Evolutionary conservation across 225 moss, liverwort and hornwort species (phyloP), one percentile per base, ranked within the genome.

Genomic region (Neckera pumila): DNA sequence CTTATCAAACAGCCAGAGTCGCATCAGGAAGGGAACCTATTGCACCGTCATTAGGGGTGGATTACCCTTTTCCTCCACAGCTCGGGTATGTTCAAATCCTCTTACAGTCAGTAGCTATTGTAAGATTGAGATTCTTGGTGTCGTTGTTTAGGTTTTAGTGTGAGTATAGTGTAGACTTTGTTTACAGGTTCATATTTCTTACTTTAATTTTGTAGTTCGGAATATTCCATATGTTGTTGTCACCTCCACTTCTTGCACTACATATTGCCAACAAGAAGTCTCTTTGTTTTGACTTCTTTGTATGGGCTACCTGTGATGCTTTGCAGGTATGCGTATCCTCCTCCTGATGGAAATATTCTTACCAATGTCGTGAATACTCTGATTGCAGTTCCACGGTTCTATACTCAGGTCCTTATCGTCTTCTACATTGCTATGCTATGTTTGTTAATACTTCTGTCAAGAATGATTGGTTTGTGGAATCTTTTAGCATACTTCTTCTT

Each of bases 261-360:
- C 60, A 12, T 83, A 25, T 51, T 66, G 66, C 18, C 18, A n/a
- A 71, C 71, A 45, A 30, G n/a, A 72, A 40, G 18, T 43, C 28
- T 65, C 65, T 42, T 76, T 45, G 28, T 76, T 86, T 58, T 89
- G 27, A 73, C 53, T 83, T 80, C 17, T 86, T 53, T 85, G 54
- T 78, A n/a, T 80, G 84, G 49, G 76, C 64, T 88, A 58, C 59
- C 81, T 75, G 70, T 91, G 86, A 59, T 87, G 83, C 42, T 79
- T 89, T 90, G 84, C 94, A 98, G 97, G 86, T 98, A 99, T 80
- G 96, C 96, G 38, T 99, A 99, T 87, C 99, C 99, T 66, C 95
- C 93, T 90, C 96, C 97, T 12, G 99, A 99, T 93, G 99, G 99
- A 88, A 96, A 99, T 82, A 99, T 99, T 85, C 95, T 99, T 88